Conservation (phyloP, 352 stramenopile species). For the Pythium grandisporangium region DNA sequence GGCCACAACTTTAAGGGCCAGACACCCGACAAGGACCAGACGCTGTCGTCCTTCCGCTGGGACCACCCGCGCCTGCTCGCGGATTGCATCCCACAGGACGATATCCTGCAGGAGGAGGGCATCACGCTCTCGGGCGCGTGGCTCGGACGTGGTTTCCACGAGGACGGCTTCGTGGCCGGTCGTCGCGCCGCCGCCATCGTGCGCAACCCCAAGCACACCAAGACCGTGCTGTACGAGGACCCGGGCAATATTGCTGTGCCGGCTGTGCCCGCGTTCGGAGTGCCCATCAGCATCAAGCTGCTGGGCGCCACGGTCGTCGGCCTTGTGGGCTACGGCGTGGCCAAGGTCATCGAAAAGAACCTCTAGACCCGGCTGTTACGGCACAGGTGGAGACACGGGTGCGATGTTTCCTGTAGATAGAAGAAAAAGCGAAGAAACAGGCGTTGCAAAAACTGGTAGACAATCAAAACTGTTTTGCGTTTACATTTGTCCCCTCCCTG, state of each 20-base stretch:
- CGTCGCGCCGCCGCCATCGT: slow-evolving; percentile 69
- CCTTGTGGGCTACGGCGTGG: slow-evolving; percentile 48
- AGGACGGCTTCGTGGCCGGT: slow-evolving; percentile 81
- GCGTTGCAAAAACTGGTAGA: too few relatives aligned
- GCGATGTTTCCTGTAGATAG: too few relatives aligned
- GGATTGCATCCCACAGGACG: slow-evolving; percentile 78
- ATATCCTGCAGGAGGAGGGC: slow-evolving; percentile 78
- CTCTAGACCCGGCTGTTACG: too few relatives aligned
- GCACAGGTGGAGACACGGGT: too few relatives aligned
- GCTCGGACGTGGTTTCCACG: slow-evolving; percentile 80
- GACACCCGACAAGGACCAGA: slow-evolving; percentile 33
- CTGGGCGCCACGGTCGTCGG: slow-evolving; percentile 38
- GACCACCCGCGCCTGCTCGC: slow-evolving; percentile 77
- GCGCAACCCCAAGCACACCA: slow-evolving; percentile 62
- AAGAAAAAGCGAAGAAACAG: too few relatives aligned
- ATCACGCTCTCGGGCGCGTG: slow-evolving; percentile 77
- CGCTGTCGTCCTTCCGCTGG: slow-evolving; percentile 75
- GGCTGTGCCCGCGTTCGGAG: slow-evolving; percentile 57
- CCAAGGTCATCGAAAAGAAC: slow-evolving; percentile 35
- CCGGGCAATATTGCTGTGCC: slow-evolving; percentile 70
- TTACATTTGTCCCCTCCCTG: too few relatives aligned
- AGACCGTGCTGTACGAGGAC: slow-evolving; percentile 73
- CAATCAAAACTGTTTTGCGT: too few relatives aligned
- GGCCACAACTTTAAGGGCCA: slow-evolving; percentile 59
- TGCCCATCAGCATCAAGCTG: slow-evolving; percentile 61